These are phyloP conservation scores for Tetrahymena elliotti DNA, from an alignment of 73 alveolate genomes.

Conservation along the genomic window DNA sequence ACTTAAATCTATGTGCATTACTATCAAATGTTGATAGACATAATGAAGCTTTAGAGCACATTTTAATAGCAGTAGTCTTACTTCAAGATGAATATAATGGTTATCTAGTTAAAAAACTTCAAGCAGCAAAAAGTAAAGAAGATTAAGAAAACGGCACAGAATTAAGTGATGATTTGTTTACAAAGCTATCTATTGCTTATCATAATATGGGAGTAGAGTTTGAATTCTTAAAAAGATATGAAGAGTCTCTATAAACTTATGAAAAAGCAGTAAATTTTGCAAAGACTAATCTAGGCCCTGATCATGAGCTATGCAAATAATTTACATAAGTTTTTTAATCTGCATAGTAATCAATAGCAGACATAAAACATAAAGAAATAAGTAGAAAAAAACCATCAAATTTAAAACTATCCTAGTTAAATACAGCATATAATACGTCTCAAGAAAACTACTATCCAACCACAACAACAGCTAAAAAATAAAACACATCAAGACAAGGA, in stretches of 20 bases:
- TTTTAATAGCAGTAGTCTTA: background rate
- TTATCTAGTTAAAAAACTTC: background rate
- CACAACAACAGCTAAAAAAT: background rate
- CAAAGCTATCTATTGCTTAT: constrained; percentile 60
- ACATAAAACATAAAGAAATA: background rate
- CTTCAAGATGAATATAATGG: constrained; percentile 16
- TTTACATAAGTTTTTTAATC: constrained; percentile 4
- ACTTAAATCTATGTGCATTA: constrained; percentile 62
- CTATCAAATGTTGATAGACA: constrained; percentile 50
- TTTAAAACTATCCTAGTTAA: background rate
- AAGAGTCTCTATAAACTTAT: constrained; percentile 46
- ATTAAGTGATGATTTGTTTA: constrained; percentile 45
- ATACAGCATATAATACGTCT: background rate
- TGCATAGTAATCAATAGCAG: background rate
- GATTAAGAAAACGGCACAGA: constrained; percentile 47
- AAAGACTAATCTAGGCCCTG: constrained; percentile 26
- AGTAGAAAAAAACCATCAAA: background rate
- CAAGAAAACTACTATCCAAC: background rate
- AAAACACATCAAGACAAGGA: background rate
- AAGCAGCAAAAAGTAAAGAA: background rate
- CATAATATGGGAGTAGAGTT: constrained; percentile 71
- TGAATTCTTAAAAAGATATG: constrained; percentile 53
- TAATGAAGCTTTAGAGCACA: constrained; percentile 62
- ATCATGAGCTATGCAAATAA: constrained; percentile 2
- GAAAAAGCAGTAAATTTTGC: constrained; percentile 54